Conservation (phyloP, 345 rosid species). For the Lepidium didymum region DNA sequence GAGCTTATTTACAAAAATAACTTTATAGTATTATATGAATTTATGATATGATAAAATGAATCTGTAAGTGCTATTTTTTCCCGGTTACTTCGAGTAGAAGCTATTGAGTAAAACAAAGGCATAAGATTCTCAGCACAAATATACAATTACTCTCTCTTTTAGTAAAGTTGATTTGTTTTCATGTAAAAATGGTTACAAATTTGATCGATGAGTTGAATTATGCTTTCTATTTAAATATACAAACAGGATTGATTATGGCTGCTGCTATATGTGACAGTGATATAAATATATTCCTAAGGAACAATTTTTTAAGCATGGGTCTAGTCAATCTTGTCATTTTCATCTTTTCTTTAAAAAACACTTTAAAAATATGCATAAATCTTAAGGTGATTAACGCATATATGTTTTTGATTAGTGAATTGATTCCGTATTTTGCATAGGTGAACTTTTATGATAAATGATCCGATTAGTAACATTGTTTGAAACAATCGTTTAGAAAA, state of each 20-base stretch:
- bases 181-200: constrained; percentile 3
- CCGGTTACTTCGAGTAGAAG: constrained; percentile 21
- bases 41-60: constrained; percentile 1
- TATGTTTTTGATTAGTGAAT: constrained; percentile 23
- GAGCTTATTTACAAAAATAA: neutral
- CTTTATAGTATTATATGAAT: constrained; percentile 2
- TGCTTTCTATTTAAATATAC: neutral
- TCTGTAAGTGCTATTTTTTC: neutral
- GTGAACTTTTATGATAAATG: no score
- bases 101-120: constrained; percentile 17
- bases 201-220: constrained; percentile 3
- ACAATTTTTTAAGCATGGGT: constrained; percentile 20
- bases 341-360: constrained; percentile 2
- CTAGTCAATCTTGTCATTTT: constrained; percentile 29
- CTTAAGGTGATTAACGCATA: no score
- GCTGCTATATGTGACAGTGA: constrained; percentile 15
- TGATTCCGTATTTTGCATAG: no score
- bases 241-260: constrained; percentile 13
- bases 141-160: constrained; percentile 10
- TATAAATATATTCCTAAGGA: constrained; percentile 22
- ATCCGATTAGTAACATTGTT: no score
- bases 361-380: constrained; percentile 7
- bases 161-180: constrained; percentile 8
- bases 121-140: constrained; percentile 21
- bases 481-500: no score